Conservation (phyloP, 1,284 basidiomycete genomes). For the Xerocomus nothofagi region DNA sequence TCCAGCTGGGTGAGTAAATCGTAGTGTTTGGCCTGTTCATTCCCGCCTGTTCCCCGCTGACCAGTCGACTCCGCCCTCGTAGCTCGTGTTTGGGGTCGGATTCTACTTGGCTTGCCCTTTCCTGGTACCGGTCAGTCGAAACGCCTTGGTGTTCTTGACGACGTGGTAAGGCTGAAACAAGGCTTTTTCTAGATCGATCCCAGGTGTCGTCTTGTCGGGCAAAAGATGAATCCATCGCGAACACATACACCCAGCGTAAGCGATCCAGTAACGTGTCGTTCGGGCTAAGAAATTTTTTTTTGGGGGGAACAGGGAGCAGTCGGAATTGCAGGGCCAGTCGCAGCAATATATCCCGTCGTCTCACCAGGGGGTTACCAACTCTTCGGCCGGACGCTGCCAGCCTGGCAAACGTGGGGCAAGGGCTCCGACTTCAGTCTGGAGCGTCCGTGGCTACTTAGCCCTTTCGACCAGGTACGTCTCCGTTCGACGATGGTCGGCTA, state of each 20-base stretch:
- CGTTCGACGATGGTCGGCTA: background rate
- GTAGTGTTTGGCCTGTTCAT: background rate
- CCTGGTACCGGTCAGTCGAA: conserved; percentile 53
- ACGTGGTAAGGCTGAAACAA: background rate
- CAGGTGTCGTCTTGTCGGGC: conserved; percentile 55
- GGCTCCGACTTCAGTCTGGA: conserved; percentile 47
- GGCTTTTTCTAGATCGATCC: conserved; percentile 52
- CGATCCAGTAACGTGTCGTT: background rate
- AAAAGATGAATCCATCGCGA: conserved; percentile 67
- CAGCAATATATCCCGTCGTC: conserved; percentile 66
- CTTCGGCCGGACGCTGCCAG: conserved; percentile 56
- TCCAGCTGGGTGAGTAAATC: conserved; percentile 54
- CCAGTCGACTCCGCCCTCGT: too few species aligned
- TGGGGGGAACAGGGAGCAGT: conserved; percentile 57
- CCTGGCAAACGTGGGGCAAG: conserved; percentile 64
- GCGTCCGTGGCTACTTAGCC: conserved; percentile 59
- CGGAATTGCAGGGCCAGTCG: conserved; percentile 59
- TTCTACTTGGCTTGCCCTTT: conserved; percentile 66
- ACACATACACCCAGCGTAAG: conserved; percentile 59
- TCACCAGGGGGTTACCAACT: conserved; percentile 69
- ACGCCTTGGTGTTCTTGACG: background rate
- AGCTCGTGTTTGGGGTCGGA: conserved; percentile 62
- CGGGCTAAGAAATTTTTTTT: background rate
- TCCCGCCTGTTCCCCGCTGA: conserved; percentile 2
- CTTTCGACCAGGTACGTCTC: conserved; percentile 61